Base-by-base conservation (phyloP, 2,329 filamentous ascomycete species). In the Fusarium penzigii region DNA sequence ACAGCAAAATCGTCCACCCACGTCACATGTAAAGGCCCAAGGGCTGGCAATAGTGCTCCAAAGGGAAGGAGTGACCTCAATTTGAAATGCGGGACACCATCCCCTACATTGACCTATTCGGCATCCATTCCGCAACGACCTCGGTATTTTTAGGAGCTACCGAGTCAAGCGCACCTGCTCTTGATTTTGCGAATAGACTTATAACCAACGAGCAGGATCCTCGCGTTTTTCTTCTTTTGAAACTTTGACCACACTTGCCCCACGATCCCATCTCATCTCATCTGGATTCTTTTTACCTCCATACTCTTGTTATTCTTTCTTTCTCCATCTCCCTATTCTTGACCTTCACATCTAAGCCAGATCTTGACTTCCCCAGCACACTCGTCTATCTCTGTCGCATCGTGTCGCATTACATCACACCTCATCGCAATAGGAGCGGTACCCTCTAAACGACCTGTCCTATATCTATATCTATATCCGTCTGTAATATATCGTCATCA, bases 1-100 rank as follows among this genome's bases (percentile, higher is more conserved):
- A 34, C 49, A n/a, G 14, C 32, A 47, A 56, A 38, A n/a, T 39
- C 42, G 41, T 43, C 53, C 52, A 57, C 57, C 59, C 57, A 62
- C 59, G 51, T 65, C 63, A 65, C 63, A 65, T 65, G 63, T 58
- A 46, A 53, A 48, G 46, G 55, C 42, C 45, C 47, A 44, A 50
- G 52, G 20, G 20, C 20, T 25, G 20, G 20, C 7, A 25, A 25
- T 25, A 25, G 20, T 25, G 20, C 20, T 25, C 20, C 20, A 25
- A 25, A 25, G 20, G 20, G 20, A 46, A 46, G 17, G 38, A 41
- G 48, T 65, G 63, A 65, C 62, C 53, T 66, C 64, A 65, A 63
- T 58, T 51, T 61, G 55, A 61, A 56, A 57, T 59, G 58, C 55
- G 59, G 57, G 62, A 58, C 54, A 51, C 48, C 51, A 46, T 41